Conservation (phyloP, 179 eudicot genomes). For the Actinidia arguta region DNA sequence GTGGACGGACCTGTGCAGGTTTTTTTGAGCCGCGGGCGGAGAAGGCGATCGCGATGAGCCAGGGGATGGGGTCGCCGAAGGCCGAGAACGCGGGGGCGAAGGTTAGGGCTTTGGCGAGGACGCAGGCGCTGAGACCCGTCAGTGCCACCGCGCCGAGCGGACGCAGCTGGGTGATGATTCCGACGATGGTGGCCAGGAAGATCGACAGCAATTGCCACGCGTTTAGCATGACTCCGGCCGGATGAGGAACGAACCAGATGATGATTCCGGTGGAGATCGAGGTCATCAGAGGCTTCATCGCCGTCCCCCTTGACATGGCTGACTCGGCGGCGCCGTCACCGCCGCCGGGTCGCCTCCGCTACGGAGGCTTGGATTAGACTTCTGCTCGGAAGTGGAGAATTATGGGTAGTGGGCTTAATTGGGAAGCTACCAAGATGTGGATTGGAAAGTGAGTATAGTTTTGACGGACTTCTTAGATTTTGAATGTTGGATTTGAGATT, state of each 20-base stretch:
- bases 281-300: conserved; percentile 63
- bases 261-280: conserved; percentile 70
- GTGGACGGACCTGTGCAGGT: too few relatives aligned
- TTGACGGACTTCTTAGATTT: not conserved
- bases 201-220: conserved; percentile 92
- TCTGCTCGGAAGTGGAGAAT: conserved; percentile 4
- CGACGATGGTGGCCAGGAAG: conserved; percentile 85
- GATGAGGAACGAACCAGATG: conserved; percentile 81
- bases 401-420: too few relatives aligned
- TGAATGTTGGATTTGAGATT: conserved; percentile 32
- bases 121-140: conserved; percentile 83
- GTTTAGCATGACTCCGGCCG: conserved; percentile 60
- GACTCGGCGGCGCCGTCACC: conserved; percentile 11
- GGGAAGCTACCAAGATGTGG: not conserved
- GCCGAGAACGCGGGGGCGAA: conserved; percentile 97
- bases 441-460: not conserved
- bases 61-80: conserved; percentile 94
- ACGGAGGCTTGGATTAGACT: conserved; percentile 31
- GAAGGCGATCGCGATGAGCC: conserved; percentile 95
- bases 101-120: conserved; percentile 80
- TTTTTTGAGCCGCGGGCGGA: conserved; percentile 92
- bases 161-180: conserved; percentile 88
- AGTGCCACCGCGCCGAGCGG: conserved; percentile 95
- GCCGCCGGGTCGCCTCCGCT: conserved; percentile 37
- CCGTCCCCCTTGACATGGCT: conserved; percentile 86